Base-by-base conservation (phyloP, 192 early-diverging fungal genomes). In the Fimicolochytrium jonesii region DNA sequence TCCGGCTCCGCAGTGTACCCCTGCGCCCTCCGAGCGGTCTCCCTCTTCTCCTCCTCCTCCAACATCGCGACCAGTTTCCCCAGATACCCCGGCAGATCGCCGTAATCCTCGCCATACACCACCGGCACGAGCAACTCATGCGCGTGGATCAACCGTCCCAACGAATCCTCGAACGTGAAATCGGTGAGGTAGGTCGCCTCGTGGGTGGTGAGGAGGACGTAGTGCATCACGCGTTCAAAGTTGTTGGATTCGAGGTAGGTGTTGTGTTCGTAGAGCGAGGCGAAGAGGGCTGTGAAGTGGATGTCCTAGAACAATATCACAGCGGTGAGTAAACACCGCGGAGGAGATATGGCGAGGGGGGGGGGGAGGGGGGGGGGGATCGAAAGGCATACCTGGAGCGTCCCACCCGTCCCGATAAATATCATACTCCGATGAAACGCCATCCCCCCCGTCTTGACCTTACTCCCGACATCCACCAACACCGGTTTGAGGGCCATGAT, bases 341-440 rank as follows among this genome's bases (percentile, higher is more conserved):
- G 7, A 39, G 7, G 9, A 7, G 37, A 39, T 7, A 7, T 17
- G 37, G 9, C 37, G 37, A 39, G 37, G 17, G 37, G n/a, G n/a
- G n/a, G n/a, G n/a, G n/a, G n/a, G n/a, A n/a, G n/a, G n/a, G n/a
- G n/a, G n/a, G n/a, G n/a, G n/a, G n/a, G n/a, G n/a, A n/a, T n/a
- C n/a, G n/a, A n/a, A n/a, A n/a, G n/a, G 36, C 57, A 30, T 13
- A 59, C 57, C 57, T 59, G 57, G 13, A 61, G 35, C 17, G 59
- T 61, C 2, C 59, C 59, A 1, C 59, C 59, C 18, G 59, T 61
- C 9, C 62, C 62, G 6, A 64, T 64, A n/a, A 64, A 64, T 9
- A 64, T 55, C 62, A 64, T 64, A 41, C 62, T 64, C 29, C 62
- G 34, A 32, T 64, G 62, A 30, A 55, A 64, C 5, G 62, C 62